These are phyloP conservation scores for Ilex paraguariensis DNA, from an alignment of 305 asterid species.

Conservation along the genomic window DNA sequence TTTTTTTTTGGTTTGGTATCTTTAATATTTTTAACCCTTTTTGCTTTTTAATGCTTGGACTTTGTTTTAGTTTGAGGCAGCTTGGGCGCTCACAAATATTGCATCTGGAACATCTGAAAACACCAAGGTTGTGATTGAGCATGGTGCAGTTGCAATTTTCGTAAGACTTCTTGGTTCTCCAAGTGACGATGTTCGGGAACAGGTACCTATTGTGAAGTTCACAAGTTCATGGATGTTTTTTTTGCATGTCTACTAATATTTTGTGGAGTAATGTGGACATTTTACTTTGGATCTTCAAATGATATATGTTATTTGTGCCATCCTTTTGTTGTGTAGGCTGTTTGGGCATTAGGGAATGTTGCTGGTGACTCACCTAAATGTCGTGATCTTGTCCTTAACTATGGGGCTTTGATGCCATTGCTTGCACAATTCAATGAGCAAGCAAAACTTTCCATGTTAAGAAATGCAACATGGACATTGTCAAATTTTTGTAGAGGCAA, in stretches of 20 bases:
- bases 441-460: constrained; percentile 62
- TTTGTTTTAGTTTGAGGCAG: constrained; percentile 62
- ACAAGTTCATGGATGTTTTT: not conserved
- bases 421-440: constrained; percentile 67
- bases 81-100: constrained; percentile 85
- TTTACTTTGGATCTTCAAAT: not conserved
- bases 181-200: constrained; percentile 80
- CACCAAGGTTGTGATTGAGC: constrained; percentile 77
- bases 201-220: constrained; percentile 32
- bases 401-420: constrained; percentile 62
- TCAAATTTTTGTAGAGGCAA: constrained; percentile 85
- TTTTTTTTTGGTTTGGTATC: not conserved
- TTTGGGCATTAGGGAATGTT: constrained; percentile 82
- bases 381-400: constrained; percentile 74
- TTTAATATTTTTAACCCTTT: not conserved
- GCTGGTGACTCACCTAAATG: constrained; percentile 79
- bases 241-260: not conserved
- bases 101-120: constrained; percentile 82
- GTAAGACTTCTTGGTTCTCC: constrained; percentile 62
- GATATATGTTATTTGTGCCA: too few relatives aligned
- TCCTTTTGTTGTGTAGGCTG: constrained; percentile 44
- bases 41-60: not conserved
- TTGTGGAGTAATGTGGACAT: not conserved
- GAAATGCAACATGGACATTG: constrained; percentile 86
- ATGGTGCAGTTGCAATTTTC: constrained; percentile 72